These are phyloP conservation scores for Mastigamoeba balamuthi DNA, from an alignment of 78 protist species.

Conservation along the genomic window DNA sequence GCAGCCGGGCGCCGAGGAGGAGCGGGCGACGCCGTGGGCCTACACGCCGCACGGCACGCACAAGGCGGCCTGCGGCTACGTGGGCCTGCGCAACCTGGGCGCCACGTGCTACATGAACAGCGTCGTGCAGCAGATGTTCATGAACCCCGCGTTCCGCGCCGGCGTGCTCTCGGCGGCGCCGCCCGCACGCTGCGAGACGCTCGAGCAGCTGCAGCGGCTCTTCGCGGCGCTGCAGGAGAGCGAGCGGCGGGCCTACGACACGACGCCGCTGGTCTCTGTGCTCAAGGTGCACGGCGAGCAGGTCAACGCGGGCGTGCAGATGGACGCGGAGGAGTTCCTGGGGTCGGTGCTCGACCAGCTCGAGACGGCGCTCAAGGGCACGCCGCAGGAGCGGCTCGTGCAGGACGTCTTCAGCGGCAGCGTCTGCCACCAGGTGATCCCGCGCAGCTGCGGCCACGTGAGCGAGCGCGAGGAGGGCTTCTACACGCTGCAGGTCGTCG, in stretches of 20 bases:
- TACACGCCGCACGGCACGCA: constrained; percentile 40
- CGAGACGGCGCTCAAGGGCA: constrained; percentile 37
- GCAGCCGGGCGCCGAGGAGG: not conserved
- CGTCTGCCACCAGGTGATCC: constrained; percentile 42
- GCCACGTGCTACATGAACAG: constrained; percentile 84
- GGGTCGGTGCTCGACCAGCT: constrained; percentile 38
- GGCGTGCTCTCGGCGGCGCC: not conserved
- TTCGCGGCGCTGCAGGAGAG: constrained; percentile 57
- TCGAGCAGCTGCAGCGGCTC: constrained; percentile 34
- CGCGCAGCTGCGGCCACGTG: constrained; percentile 45
- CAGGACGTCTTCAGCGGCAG: constrained; percentile 51
- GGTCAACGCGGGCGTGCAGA: constrained; percentile 33
- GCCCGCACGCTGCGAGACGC: constrained; percentile 11
- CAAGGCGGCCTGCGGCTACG: constrained; percentile 61
- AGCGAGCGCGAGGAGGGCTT: constrained; percentile 59
- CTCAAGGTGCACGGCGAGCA: constrained; percentile 57
- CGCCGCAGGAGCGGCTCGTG: constrained; percentile 10
- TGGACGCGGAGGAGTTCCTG: constrained; percentile 66
- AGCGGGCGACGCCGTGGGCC: constrained; percentile 12
- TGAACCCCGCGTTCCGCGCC: constrained; percentile 34
- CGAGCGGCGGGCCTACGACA: constrained; percentile 48
- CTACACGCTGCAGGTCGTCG: constrained; percentile 44
- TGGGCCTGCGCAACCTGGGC: constrained; percentile 72
- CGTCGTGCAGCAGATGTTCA: constrained; percentile 67
- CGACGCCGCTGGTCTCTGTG: constrained; percentile 33